Conservation (phyloP, 805 yeast genomes). For the Hanseniaspora nectarophila region DNA sequence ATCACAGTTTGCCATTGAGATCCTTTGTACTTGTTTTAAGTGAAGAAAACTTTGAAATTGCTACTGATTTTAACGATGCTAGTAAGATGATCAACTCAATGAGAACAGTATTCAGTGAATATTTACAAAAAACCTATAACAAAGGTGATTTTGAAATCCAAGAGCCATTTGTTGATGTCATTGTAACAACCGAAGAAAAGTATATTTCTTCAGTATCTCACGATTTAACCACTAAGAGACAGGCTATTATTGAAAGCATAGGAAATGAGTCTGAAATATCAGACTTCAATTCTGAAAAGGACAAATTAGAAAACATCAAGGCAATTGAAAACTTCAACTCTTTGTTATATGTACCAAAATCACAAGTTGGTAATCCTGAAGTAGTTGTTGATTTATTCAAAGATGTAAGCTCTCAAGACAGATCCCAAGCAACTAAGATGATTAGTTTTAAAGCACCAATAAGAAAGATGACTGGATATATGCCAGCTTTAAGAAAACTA, state of each 20-base stretch:
- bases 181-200: slow-evolving; percentile 52
- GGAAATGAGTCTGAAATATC: slow-evolving; percentile 41
- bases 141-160: slow-evolving; percentile 40
- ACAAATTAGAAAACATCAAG: slow-evolving; percentile 44
- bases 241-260: slow-evolving; percentile 60
- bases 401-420: slow-evolving; percentile 4
- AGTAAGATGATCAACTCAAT: slow-evolving; percentile 11
- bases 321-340: slow-evolving; percentile 39
- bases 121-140: slow-evolving; percentile 8
- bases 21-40: slow-evolving; percentile 43
- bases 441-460: slow-evolving; percentile 76
- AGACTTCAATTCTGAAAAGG: slow-evolving; percentile 17
- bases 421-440: slow-evolving; percentile 30
- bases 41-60: slow-evolving; percentile 14
- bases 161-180: slow-evolving; percentile 81
- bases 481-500: slow-evolving; percentile 60
- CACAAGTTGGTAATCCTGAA: neutral
- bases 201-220: slow-evolving; percentile 75
- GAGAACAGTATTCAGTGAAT: neutral
- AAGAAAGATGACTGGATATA: slow-evolving; percentile 81
- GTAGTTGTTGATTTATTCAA: neutral
- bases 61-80: slow-evolving; percentile 12
- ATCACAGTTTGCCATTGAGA: slow-evolving; percentile 40
- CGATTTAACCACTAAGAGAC: slow-evolving; percentile 67
- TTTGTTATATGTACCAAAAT: slow-evolving; percentile 5